These are phyloP conservation scores for Cladophialophora exuberans DNA, from an alignment of 2,329 filamentous ascomycete species.

Conservation along the genomic window DNA sequence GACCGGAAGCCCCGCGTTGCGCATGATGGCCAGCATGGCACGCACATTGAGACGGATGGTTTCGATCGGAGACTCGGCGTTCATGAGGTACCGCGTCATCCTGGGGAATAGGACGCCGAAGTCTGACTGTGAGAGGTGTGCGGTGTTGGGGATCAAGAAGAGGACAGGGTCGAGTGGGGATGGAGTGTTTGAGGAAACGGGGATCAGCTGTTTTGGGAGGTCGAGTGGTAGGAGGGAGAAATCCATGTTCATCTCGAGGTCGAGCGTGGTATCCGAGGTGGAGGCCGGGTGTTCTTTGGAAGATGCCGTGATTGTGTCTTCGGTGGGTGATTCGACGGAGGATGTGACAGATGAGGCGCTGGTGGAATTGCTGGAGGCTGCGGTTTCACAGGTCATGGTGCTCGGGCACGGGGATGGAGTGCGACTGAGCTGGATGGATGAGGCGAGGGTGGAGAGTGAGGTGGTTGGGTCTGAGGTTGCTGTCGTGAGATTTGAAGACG, in stretches of 20 bases:
- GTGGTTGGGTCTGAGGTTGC: background rate
- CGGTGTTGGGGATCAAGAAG: constrained; percentile 74
- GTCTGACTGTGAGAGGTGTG: constrained; percentile 81
- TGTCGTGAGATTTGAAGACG: background rate
- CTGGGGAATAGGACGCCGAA: constrained; percentile 82
- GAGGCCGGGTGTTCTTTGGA: too few relatives aligned
- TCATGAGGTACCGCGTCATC: constrained; percentile 54
- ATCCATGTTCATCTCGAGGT: too few relatives aligned
- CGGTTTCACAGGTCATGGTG: constrained; percentile 6
- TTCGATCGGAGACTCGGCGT: constrained; percentile 44
- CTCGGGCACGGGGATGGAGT: constrained; percentile 14
- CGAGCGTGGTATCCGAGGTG: too few relatives aligned
- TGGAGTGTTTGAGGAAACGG: constrained; percentile 33
- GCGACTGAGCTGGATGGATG: constrained; percentile 19
- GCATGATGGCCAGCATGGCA: constrained; percentile 36
- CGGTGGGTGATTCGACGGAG: background rate
- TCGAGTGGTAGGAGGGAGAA: constrained; percentile 15
- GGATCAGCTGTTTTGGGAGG: background rate
- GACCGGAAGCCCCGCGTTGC: constrained; percentile 24
- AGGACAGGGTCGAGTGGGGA: constrained; percentile 58
- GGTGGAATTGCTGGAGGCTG: too few relatives aligned
- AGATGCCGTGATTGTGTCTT: constrained; percentile 12
- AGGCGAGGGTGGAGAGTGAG: constrained; percentile 10
- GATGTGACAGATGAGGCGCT: background rate
- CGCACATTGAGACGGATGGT: constrained; percentile 38